phyloP scores from a whole-genome alignment of 208 protist genomes.

The Trypanosoma theileri region DNA sequence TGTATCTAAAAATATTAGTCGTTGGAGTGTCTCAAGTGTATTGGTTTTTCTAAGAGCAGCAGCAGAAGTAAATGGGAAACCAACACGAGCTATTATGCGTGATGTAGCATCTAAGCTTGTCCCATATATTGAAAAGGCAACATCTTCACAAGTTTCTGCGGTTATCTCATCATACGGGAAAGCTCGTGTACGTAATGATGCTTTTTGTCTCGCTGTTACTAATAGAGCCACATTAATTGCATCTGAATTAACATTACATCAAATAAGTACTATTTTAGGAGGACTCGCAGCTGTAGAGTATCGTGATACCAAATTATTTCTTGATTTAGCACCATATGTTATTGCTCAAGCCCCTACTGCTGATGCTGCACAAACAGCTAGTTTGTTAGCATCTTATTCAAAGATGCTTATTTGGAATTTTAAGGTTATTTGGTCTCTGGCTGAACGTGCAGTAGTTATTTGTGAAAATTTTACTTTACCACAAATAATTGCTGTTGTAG shows the following conservation, averaged over 20 bases:
- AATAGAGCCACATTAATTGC: slow-evolving; percentile 38
- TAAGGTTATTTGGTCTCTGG: slow-evolving; percentile 51
- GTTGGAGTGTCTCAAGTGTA: slow-evolving; percentile 41
- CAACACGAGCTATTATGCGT: slow-evolving; percentile 51
- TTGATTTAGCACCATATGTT: slow-evolving; percentile 54
- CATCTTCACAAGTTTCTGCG: slow-evolving; percentile 56
- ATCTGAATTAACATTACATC: slow-evolving; percentile 36
- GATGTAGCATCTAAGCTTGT: slow-evolving; percentile 43
- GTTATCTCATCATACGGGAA: slow-evolving; percentile 62
- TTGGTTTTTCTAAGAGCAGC: slow-evolving; percentile 35
- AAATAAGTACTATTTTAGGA: slow-evolving; percentile 48
- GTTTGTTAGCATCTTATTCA: slow-evolving; percentile 61
- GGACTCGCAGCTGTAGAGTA: slow-evolving; percentile 70
- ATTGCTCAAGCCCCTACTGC: slow-evolving; percentile 23
- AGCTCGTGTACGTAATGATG: slow-evolving; percentile 68
- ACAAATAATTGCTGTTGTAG: slow-evolving; percentile 52
- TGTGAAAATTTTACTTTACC: slow-evolving; percentile 30
- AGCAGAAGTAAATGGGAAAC: slow-evolving; percentile 21
- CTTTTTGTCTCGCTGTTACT: slow-evolving; percentile 60
- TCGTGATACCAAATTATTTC: slow-evolving; percentile 49
- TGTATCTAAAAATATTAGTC: slow-evolving; percentile 25
- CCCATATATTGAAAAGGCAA: slow-evolving; percentile 51
- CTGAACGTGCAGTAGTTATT: slow-evolving; percentile 41
- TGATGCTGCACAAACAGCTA: slow-evolving; percentile 28
- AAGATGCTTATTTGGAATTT: slow-evolving; percentile 84